Evolutionary conservation across 148 eudicot species (phyloP).

Genomic region (Polygonum maritimum): DNA sequence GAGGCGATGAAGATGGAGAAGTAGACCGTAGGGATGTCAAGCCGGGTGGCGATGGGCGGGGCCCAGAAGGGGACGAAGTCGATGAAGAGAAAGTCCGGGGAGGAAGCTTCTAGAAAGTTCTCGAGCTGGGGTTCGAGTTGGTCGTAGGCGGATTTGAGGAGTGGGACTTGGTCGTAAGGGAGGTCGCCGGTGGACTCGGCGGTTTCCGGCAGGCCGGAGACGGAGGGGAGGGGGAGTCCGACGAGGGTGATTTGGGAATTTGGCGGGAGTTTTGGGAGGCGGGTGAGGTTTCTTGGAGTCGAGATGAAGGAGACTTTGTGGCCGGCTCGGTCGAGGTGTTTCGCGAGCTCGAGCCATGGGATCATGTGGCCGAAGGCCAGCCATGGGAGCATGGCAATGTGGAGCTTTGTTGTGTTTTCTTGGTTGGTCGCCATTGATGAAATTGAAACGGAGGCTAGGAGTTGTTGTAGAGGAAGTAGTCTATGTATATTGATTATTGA

Average conservation of each 20-base stretch:
- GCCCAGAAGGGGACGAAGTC: conserved; percentile 2
- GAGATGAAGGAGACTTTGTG: background rate
- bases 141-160: background rate
- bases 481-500: too few species aligned
- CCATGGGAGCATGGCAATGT: background rate
- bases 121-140: background rate
- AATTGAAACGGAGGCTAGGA: background rate
- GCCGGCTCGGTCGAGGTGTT: background rate
- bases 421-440: background rate
- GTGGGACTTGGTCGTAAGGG: background rate
- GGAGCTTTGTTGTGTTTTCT: background rate
- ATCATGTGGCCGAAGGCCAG: conserved; percentile 5
- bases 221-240: background rate
- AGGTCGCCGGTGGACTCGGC: background rate
- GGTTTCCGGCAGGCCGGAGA: background rate
- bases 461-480: background rate
- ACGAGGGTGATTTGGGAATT: background rate
- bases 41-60: background rate
- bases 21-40: background rate
- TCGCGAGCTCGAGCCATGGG: background rate
- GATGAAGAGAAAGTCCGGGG: background rate
- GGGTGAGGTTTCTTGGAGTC: background rate
- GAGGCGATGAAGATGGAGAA: conserved; percentile 2
- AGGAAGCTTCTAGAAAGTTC: background rate
- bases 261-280: conserved; percentile 1